These are phyloP conservation scores for Chrysosporium queenslandicum DNA, from an alignment of 2,329 filamentous ascomycete genomes.

Conservation along the genomic window DNA sequence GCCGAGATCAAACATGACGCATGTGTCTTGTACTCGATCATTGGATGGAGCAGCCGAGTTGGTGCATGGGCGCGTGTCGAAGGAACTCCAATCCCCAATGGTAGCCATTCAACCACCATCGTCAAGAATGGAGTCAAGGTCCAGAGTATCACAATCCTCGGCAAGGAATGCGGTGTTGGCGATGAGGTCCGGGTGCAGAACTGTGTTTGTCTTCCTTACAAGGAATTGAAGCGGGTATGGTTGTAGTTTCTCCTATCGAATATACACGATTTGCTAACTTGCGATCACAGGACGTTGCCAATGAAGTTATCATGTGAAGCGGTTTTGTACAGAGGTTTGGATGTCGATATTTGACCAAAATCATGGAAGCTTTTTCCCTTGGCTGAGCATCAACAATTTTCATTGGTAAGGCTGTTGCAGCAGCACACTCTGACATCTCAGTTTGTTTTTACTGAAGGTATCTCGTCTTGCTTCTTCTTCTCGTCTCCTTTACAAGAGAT, in stretches of 20 bases:
- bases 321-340: too few relatives aligned
- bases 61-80: constrained; percentile 98
- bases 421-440: too few relatives aligned
- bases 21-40: constrained; percentile 88
- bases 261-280: constrained; percentile 23
- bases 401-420: too few relatives aligned
- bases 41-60: constrained; percentile 91
- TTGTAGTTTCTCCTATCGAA: background rate
- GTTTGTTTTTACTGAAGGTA: too few relatives aligned
- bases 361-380: too few relatives aligned
- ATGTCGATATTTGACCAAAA: background rate
- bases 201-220: constrained; percentile 93
- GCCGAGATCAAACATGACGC: constrained; percentile 94
- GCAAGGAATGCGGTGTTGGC: constrained; percentile 88
- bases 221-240: constrained; percentile 88
- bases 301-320: constrained; percentile 72
- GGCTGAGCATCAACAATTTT: too few relatives aligned
- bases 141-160: constrained; percentile 93
- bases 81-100: constrained; percentile 77
- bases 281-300: constrained; percentile 56
- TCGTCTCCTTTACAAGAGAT: too few relatives aligned
- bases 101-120: constrained; percentile 85
- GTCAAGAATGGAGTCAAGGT: constrained; percentile 98
- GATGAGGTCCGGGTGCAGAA: constrained; percentile 96
- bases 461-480: too few relatives aligned